Evolutionary conservation across 208 protist species (phyloP), one percentile per base, ranked within the genome.

Genomic region (Leishmania amazonensis): DNA sequence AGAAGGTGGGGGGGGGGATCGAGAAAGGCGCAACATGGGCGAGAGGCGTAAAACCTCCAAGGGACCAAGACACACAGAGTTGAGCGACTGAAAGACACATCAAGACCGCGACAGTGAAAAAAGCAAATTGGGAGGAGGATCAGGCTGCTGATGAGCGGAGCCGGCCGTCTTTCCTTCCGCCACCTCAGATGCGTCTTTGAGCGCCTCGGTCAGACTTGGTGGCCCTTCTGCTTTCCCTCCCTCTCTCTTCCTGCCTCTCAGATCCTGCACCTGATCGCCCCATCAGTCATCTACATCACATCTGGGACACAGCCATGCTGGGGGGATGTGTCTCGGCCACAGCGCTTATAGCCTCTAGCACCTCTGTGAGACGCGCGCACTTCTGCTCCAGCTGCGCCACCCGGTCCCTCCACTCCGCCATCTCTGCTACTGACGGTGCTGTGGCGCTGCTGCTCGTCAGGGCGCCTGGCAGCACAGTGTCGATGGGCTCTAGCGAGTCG

Each of bases 291-390:
- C 24, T n/a, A 3, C 72, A 7, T 81, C 45, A 90, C 35, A 74
- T 7, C 57, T 85, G 82, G 21, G 89, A 92, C 11, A 84, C 67
- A 8, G 90, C 81, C 81, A 91, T 89, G 84, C 90, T 93, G 2
- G 90, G 90, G 21, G 90, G 83, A 53, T 91, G 88, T 40, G 88
- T 91, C 54, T 72, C 81, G 13, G 86, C 85, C 45, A 80, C 70
- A 70, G 81, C 90, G 28, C 84, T 83, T n/a, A 93, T 70, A 28
- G 75, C 65, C 38, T 94, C 88, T 31, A 94, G 83, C 64, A 88
- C 51, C 58, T 83, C 87, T 38, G 83, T 49, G 40, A 94, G 79
- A 19, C 80, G 83, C 53, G 71, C 57, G 54, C 88, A 86, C 76
- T 87, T 87, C 38, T 83, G 67, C 71, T 93, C 89, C 49, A 93